Conservation (phyloP, 805 yeast genomes). For the Wilhelminamyces savonicus region DNA sequence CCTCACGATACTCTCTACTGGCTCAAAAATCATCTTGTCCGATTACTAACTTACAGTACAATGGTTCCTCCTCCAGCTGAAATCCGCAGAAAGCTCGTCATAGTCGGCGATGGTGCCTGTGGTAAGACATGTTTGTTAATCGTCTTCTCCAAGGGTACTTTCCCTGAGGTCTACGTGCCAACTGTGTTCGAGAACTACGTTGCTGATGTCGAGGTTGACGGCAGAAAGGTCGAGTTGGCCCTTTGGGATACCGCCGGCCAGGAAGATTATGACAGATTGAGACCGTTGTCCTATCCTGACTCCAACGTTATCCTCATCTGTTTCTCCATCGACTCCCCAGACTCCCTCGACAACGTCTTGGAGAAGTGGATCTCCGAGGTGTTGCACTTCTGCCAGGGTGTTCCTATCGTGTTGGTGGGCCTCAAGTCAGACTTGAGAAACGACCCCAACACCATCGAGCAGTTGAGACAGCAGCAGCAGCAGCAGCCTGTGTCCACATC, state of each 20-base stretch:
- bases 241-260: conserved; percentile 37
- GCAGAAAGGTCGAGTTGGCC: conserved; percentile 45
- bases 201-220: conserved; percentile 75
- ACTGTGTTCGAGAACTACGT: conserved; percentile 95
- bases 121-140: conserved; percentile 27
- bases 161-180: conserved; percentile 25
- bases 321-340: conserved; percentile 27
- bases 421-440: conserved; percentile 29
- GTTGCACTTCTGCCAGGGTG: conserved; percentile 30
- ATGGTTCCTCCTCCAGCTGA: conserved; percentile 20
- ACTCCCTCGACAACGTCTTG: conserved; percentile 25
- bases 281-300: conserved; percentile 38
- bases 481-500: conserved; percentile 17
- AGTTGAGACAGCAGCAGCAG: conserved; percentile 16
- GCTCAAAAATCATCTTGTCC: too few species aligned
- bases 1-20: too few species aligned
- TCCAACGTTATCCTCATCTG: conserved; percentile 32
- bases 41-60: too few species aligned
- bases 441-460: conserved; percentile 20
- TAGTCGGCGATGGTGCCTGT: conserved; percentile 28
- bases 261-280: conserved; percentile 28
- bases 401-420: conserved; percentile 30
- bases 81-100: conserved; percentile 26
- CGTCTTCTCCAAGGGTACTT: conserved; percentile 24
- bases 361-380: conserved; percentile 41